phyloP scores from a whole-genome alignment of 129 eudicot species.

The Pittosporum tobira region DNA sequence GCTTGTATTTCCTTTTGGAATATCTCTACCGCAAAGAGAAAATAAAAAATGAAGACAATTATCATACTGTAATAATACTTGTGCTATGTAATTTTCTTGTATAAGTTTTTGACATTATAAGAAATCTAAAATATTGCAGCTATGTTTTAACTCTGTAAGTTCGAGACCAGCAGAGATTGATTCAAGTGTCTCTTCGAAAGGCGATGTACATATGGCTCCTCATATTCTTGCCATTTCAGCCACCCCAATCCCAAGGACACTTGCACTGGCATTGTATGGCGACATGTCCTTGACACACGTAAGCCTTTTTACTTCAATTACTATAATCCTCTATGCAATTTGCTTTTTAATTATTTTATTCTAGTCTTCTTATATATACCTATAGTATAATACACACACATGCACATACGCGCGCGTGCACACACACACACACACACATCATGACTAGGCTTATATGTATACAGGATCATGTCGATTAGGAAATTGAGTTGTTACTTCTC shows the following conservation, averaged over 20 bases:
- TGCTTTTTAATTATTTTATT: background rate
- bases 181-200: constrained; percentile 34
- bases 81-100: background rate
- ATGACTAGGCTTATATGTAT: background rate
- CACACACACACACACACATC: too few species aligned
- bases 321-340: background rate
- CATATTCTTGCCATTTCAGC: constrained; percentile 98
- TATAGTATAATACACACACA: too few species aligned
- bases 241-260: constrained; percentile 96
- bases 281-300: constrained; percentile 93
- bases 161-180: constrained; percentile 36
- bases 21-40: background rate
- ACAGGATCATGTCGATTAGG: background rate
- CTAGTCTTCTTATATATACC: too few species aligned
- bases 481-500: background rate
- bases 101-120: background rate
- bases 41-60: background rate
- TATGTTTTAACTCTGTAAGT: constrained; percentile 36
- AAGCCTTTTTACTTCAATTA: constrained; percentile 10
- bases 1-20: background rate
- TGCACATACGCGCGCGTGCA: too few species aligned
- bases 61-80: too few species aligned
- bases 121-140: constrained; percentile 37
- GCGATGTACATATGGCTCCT: constrained; percentile 67
- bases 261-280: constrained; percentile 92